Evolutionary conservation across 257 asterid genomes (phyloP), one percentile per base, ranked within the genome.

Genomic region (Galeopsis tetrahit): DNA sequence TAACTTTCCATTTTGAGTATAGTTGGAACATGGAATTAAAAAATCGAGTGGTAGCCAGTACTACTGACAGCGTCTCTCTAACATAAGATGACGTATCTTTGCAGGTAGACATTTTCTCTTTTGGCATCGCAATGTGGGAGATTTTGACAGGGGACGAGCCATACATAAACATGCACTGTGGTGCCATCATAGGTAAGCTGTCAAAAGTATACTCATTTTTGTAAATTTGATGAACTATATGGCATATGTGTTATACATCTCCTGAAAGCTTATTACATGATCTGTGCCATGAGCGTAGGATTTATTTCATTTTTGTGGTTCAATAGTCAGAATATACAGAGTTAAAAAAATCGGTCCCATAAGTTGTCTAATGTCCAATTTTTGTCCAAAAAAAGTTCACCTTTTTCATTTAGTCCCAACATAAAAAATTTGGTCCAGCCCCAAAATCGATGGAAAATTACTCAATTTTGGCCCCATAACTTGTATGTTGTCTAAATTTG

Each of bases 111-210:
- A 93, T 88, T 74, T 92, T 87, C 75, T 90, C 97, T 0, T 92
- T 88, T 70, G 98, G 97, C 75, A 87, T 92, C 60, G 85, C 89
- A 56, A 78, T 92, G 95, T 88, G 98, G 98, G 98, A 92, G 77
- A 83, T 92, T 77, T 77, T 83, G 83, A 87, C 97, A 0, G 96
- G 95, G 65, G 97, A 90, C 57, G 96, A 92, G 82, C 98, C 97
- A 10, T 90, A 88, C 67, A 85, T 90, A 49, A 82, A 85, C 70
- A 79, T 92, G 95, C 98, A 87, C 65, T 92, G 97, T 69, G 98
- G 98, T 62, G 95, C 90, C 48, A 92, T 92, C 72, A 90, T 92
- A 78, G 97, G 98, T 90, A 80, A 60, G 75, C 71, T 79, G 35
- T 42, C 43, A 8, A 14, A 14, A 2, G 28, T 10, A 39, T 10